Evolutionary conservation across 352 stramenopile genomes (phyloP), one percentile per base, ranked within the genome.

Genomic region (Phytophthora sp.): DNA sequence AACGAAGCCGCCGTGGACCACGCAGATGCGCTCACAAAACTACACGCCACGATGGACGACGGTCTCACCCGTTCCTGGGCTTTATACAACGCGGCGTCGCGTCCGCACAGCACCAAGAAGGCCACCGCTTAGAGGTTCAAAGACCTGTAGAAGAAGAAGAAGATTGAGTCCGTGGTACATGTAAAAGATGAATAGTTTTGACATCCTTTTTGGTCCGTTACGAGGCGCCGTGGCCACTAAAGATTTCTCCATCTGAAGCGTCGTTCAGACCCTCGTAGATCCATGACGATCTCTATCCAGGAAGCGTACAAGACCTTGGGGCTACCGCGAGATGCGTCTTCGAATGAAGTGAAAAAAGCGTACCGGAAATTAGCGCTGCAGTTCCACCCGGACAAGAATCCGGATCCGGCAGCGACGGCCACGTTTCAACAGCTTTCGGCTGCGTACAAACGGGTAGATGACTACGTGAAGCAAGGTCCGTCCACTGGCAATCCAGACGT

Each of bases 301-400:
- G 71, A 86, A 39, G 78, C 82, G 23, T 81, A 69, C 69, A 54
- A 21, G 15, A 73, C 69, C 35, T 67, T 91, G n/a, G 80, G 76
- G 5, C 68, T 90, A 39, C 15, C 56, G 5, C 54, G 69, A 26
- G 71, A 77, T 39, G 79, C 81, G 15, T 69, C 62, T 8, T 49
- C 76, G 5, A 76, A 88, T 8, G 55, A 87, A 35, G 77, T 86
- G 33, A 82, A 81, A n/a, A 68, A 77, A 20, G 76, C 81, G 59
- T 93, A 93, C 57, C 70, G 79, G 0, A 74, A 79, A 49, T 69
- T 90, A 47, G 85, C 85, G 20, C 69, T 90, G 44, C 73, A 81
- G 54, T 90, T 77, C 65, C 85, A 93, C 47, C 82, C 85, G 7
- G 85, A 91, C 73, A 90, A 91, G 69, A 91, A 91, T 41, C 41